Percentiles rank a stretch among this genome's conserved stretches.
Evolutionary conservation across 1,284 basidiomycete genomes (phyloP).

Genomic region (Cryptococcus sp.): DNA sequence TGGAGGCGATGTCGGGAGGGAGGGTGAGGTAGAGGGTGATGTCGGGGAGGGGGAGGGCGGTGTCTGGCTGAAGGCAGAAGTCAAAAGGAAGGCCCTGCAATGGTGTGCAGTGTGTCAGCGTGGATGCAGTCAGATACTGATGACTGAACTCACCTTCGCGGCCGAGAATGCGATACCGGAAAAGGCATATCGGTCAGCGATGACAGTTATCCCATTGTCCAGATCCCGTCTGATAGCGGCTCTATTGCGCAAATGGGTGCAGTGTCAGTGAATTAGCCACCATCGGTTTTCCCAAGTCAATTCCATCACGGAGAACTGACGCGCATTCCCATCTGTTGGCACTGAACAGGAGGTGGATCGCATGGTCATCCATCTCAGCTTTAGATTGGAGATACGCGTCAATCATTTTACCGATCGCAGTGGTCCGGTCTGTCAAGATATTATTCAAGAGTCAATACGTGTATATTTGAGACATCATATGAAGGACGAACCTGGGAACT

Average conservation of each 20-base stretch:
- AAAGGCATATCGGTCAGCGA: conserved; percentile 95
- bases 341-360: conserved; percentile 90
- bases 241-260: conserved; percentile 49
- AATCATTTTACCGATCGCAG: conserved; percentile 88
- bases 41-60: conserved; percentile 83
- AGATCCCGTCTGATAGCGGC: conserved; percentile 63
- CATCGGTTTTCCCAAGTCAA: neutral
- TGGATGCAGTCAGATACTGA: conserved; percentile 21
- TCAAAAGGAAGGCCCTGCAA: conserved; percentile 55
- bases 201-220: conserved; percentile 64
- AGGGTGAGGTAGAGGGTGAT: conserved; percentile 84
- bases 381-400: conserved; percentile 82
- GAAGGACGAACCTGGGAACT: conserved; percentile 73
- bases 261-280: neutral
- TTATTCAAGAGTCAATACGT: neutral
- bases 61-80: conserved; percentile 84
- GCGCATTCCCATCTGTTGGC: conserved; percentile 96
- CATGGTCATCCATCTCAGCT: conserved; percentile 83
- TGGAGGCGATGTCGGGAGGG: conserved; percentile 64
- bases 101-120: neutral
- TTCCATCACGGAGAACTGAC: conserved; percentile 54
- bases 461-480: neutral
- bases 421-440: conserved; percentile 70
- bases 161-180: conserved; percentile 93
- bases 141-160: conserved; percentile 60